These are phyloP conservation scores for Rhizoctonia solani DNA, from an alignment of 1,284 basidiomycete genomes.

Conservation along the genomic window DNA sequence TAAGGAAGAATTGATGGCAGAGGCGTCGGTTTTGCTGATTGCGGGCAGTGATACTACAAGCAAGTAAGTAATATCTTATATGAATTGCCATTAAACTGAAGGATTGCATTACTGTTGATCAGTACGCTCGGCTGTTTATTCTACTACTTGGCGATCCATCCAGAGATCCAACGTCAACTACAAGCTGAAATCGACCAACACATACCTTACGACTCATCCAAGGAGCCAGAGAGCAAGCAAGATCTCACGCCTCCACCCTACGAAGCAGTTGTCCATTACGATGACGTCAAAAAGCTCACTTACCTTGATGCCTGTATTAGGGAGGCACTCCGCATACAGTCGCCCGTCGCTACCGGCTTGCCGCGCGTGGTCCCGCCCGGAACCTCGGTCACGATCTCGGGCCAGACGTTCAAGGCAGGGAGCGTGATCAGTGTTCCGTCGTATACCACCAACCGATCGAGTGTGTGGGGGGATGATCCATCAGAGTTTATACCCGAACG, in stretches of 20 bases:
- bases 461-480: neutral
- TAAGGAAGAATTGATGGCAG: neutral
- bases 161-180: neutral
- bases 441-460: neutral
- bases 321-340: conserved; percentile 42
- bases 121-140: neutral
- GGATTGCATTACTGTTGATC: neutral
- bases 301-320: conserved; percentile 41
- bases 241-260: conserved; percentile 13
- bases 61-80: neutral
- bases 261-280: conserved; percentile 32
- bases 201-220: neutral
- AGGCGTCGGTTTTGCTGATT: neutral
- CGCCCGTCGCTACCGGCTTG: conserved; percentile 42
- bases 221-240: neutral
- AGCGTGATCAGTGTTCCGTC: too few relatives aligned
- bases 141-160: neutral
- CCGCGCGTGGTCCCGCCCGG: conserved; percentile 36
- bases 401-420: neutral
- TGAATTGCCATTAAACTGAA: neutral
- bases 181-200: conserved; percentile 6
- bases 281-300: conserved; percentile 32
- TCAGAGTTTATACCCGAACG: conserved; percentile 45
- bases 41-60: neutral
- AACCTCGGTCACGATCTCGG: neutral